Base-by-base conservation (phyloP, 2,329 filamentous ascomycete species). In the Fusarium begoniae region DNA sequence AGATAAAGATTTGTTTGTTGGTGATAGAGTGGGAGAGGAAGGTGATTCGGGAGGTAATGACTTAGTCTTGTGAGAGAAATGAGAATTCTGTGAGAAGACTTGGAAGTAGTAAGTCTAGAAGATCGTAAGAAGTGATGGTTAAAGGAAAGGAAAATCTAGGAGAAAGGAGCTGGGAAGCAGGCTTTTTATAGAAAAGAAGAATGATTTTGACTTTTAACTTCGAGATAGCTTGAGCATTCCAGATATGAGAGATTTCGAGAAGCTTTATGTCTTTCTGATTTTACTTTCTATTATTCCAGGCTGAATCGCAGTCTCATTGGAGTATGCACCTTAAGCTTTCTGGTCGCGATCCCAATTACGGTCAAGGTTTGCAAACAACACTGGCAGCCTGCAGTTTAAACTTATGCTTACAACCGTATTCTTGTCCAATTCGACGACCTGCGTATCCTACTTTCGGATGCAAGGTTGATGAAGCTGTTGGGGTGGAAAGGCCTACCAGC, bases 301-400 rank as follows among this genome's bases (percentile, higher is more conserved):
- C 6, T 9, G 8, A 26, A 20, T 3, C 5, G 3, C 1, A 7
- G 12, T 26, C 13, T 10, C 5, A 28, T 28, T 41, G 20, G 24
- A 50, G 14, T 2, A n/a, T 13, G 2, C 24, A 5, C 10, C 1
- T 2, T 9, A 17, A 28, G 26, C 14, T 28, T 12, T 15, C 15
- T 8, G 2, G 20, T 9, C 24, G 6, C 18, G 4, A 18, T 0
- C 0, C 6, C 2, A 3, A 17, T 5, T 9, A 10, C 1, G 10
- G 20, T 54, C 7, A n/a, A 40, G 2, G 14, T 28, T 15, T 0
- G 8, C 2, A 37, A 37, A 20, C 13, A 37, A 12, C 4, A 37
- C 3, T 15, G 9, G 1, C 13, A 37, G 9, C 3, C 12, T 6
- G 4, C 0, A 8, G 0, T 20, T 26, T 4, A 26, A 8, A 2